Conservation (phyloP, 139 green algal genomes). For the Closterium sp. region DNA sequence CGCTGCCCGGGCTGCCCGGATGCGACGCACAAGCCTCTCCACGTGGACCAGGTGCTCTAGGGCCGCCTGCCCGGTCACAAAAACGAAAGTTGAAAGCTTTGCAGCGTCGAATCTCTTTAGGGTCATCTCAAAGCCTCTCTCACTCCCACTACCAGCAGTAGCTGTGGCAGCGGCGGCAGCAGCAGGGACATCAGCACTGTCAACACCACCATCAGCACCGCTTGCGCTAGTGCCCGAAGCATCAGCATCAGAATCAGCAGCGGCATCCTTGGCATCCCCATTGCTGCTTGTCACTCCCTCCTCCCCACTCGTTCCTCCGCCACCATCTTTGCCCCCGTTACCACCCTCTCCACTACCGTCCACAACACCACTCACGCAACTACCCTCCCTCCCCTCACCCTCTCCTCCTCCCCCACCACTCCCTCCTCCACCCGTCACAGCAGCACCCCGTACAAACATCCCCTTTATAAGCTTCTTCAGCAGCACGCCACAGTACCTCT, state of each 20-base stretch:
- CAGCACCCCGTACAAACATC: background rate
- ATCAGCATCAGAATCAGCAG: slow-evolving; percentile 61
- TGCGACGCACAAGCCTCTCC: slow-evolving; percentile 60
- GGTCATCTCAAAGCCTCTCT: background rate
- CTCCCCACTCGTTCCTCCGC: slow-evolving; percentile 25
- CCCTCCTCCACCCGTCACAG: slow-evolving; percentile 15
- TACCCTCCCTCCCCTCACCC: background rate
- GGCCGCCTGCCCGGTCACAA: slow-evolving; percentile 66
- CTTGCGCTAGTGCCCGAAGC: slow-evolving; percentile 49
- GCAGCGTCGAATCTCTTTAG: background rate
- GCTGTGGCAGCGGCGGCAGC: background rate
- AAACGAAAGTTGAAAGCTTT: background rate
- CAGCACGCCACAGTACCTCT: slow-evolving; percentile 57
- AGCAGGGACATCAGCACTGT: slow-evolving; percentile 56
- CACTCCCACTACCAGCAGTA: background rate
- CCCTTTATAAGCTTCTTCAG: slow-evolving; percentile 42
- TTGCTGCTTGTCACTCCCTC: slow-evolving; percentile 62
- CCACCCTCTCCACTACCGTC: background rate
- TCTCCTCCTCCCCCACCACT: slow-evolving; percentile 2
- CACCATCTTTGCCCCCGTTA: slow-evolving; percentile 31
- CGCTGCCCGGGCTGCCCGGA: slow-evolving; percentile 46
- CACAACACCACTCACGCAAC: background rate
- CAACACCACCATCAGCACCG: background rate
- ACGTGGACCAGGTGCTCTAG: slow-evolving; percentile 75
- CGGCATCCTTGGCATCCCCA: background rate